Percentiles rank a stretch among this genome's conserved stretches.
phyloP scores from a whole-genome alignment of 148 eudicot species.

The Rhododendron ovatum region DNA sequence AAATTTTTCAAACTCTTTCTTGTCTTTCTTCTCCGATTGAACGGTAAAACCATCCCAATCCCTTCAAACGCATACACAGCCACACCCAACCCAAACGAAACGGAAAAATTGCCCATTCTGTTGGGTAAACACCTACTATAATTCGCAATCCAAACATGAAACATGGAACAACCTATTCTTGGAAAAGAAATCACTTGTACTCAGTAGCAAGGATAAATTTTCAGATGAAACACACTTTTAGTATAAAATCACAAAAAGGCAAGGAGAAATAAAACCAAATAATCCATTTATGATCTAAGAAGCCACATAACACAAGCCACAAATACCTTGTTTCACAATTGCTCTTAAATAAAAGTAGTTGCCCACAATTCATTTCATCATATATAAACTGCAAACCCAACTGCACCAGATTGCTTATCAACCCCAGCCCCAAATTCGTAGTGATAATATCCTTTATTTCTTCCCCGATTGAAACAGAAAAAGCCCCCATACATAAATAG shows the following conservation, averaged over 20 bases:
- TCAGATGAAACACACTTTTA: background rate
- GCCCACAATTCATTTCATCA: background rate
- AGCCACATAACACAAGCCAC: background rate
- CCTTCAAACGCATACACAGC: too few relatives aligned
- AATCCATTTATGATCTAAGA: background rate
- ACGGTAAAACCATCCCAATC: too few relatives aligned
- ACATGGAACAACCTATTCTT: too few relatives aligned
- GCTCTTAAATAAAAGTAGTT: background rate
- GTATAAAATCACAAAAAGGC: background rate
- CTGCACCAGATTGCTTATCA: conserved; percentile 49
- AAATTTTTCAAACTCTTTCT: too few relatives aligned
- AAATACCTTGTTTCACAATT: background rate
- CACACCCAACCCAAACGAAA: too few relatives aligned
- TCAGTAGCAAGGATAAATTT: too few relatives aligned
- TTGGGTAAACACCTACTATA: background rate
- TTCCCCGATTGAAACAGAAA: too few relatives aligned
- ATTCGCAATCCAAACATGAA: background rate
- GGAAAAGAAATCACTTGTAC: background rate
- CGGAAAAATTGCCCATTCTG: too few relatives aligned
- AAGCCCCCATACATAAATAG: too few relatives aligned
- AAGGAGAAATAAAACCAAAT: background rate
- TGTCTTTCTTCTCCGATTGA: too few relatives aligned
- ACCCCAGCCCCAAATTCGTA: conserved; percentile 53
- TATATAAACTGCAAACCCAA: conserved; percentile 19
- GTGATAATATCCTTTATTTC: conserved; percentile 60